A percentile compares a stretch with the other conserved stretches of the same genome.
Evolutionary conservation across 169 alveolate genomes (phyloP).

Genomic region (Amoebophrya sp.): DNA sequence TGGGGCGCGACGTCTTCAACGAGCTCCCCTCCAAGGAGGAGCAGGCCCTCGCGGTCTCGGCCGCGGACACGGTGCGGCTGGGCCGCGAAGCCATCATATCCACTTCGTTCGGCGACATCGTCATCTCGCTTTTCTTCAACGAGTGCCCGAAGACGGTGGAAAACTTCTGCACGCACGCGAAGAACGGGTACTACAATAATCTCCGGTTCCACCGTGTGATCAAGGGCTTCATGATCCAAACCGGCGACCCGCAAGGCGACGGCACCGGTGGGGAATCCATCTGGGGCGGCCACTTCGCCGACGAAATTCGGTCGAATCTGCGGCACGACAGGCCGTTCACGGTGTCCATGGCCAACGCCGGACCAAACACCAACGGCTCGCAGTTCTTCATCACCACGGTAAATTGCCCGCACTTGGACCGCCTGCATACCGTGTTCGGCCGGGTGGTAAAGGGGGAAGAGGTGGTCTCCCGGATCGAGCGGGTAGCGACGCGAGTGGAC

Average conservation of each 20-base stretch:
- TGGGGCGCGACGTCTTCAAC: slow-evolving; percentile 82
- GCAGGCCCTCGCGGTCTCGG: background rate
- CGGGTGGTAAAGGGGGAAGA: slow-evolving; percentile 79
- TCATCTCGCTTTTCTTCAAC: slow-evolving; percentile 74
- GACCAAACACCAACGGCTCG: slow-evolving; percentile 92
- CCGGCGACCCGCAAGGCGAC: slow-evolving; percentile 99
- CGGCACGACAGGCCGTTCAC: slow-evolving; percentile 89
- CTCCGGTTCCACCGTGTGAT: slow-evolving; percentile 69
- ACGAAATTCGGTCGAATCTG: slow-evolving; percentile 44
- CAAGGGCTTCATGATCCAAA: slow-evolving; percentile 95
- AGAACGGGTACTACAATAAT: slow-evolving; percentile 82
- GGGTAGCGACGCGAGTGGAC: background rate
- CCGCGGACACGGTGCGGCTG: background rate
- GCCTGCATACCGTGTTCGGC: slow-evolving; percentile 97
- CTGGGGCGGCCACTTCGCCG: slow-evolving; percentile 54
- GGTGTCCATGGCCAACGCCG: slow-evolving; percentile 92
- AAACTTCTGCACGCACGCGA: slow-evolving; percentile 88
- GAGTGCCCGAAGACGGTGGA: slow-evolving; percentile 91
- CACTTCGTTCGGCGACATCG: slow-evolving; percentile 96
- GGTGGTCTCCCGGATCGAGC: background rate
- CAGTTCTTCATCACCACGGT: slow-evolving; percentile 95
- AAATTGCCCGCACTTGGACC: slow-evolving; percentile 92
- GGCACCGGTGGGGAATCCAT: slow-evolving; percentile 96
- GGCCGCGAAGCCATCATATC: slow-evolving; percentile 76
- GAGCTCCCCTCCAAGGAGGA: slow-evolving; percentile 74